These are phyloP conservation scores for Boletus rufocinnamomeus DNA, from an alignment of 768 basidiomycete genomes.

Conservation along the genomic window DNA sequence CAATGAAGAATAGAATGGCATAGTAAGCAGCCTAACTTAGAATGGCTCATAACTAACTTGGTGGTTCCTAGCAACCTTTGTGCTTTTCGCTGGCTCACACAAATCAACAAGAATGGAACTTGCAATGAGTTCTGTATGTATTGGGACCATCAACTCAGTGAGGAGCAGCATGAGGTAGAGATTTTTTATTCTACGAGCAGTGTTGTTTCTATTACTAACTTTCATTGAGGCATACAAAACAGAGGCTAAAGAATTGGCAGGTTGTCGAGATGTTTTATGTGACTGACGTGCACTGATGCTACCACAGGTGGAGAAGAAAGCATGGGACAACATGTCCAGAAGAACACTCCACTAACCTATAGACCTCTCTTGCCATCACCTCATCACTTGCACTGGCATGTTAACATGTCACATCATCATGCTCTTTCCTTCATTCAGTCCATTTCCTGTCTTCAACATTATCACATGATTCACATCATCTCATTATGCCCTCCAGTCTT, in stretches of 20 bases:
- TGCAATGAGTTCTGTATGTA: not conserved
- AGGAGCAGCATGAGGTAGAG: not conserved
- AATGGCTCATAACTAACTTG: not conserved
- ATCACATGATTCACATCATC: too few relatives aligned
- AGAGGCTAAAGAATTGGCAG: not conserved
- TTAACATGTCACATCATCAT: too few relatives aligned
- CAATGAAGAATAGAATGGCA: not conserved
- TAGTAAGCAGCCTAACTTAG: not conserved
- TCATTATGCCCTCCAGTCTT: too few relatives aligned
- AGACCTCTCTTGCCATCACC: too few relatives aligned
- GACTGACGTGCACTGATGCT: not conserved
- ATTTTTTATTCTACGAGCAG: not conserved
- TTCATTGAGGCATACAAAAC: not conserved
- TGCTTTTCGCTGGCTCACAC: not conserved
- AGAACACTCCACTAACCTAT: not conserved
- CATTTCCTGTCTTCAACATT: too few relatives aligned
- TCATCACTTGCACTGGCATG: too few relatives aligned
- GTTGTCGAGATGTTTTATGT: not conserved
- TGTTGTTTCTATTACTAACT: not conserved
- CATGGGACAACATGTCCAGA: not conserved
- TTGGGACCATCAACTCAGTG: not conserved
- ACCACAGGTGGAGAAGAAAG: not conserved
- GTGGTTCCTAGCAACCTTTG: not conserved
- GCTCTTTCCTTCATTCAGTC: too few relatives aligned
- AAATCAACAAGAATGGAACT: too few relatives aligned